Evolutionary conservation across 352 stramenopile genomes (phyloP).

Genomic region (Phytopythium litorale): DNA sequence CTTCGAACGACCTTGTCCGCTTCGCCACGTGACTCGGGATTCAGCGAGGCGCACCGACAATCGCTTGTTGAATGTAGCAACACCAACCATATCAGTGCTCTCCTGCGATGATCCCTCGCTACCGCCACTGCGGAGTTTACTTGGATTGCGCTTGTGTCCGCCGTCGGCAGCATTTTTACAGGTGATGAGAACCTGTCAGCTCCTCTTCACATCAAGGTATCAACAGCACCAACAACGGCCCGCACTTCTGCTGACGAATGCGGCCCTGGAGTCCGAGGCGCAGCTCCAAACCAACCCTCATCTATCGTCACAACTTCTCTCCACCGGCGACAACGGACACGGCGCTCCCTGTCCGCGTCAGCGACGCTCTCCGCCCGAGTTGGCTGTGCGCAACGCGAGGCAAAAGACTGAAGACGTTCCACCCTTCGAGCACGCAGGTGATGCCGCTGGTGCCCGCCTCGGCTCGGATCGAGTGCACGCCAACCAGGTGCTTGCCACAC

Average conservation of each 20-base stretch:
- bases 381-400: constrained; percentile 34
- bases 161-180: neutral
- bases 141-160: neutral
- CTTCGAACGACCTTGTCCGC: too few species aligned
- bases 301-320: neutral
- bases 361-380: constrained; percentile 15
- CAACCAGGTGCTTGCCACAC: constrained; percentile 42
- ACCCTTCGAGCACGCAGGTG: constrained; percentile 52
- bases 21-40: too few species aligned
- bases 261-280: neutral
- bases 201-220: neutral
- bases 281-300: neutral
- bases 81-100: neutral
- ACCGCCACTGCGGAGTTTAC: too few species aligned
- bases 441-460: constrained; percentile 67
- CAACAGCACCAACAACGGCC: constrained; percentile 4
- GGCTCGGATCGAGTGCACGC: constrained; percentile 42
- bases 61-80: too few species aligned
- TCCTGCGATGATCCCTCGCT: neutral
- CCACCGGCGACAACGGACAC: constrained; percentile 4
- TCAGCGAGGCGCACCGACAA: too few species aligned
- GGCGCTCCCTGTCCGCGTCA: constrained; percentile 39
- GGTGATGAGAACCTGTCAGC: neutral
- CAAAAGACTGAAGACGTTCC: constrained; percentile 61
- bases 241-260: neutral